phyloP scores from a whole-genome alignment of 352 stramenopile genomes.

The Globisporangium cylindrosporum region DNA sequence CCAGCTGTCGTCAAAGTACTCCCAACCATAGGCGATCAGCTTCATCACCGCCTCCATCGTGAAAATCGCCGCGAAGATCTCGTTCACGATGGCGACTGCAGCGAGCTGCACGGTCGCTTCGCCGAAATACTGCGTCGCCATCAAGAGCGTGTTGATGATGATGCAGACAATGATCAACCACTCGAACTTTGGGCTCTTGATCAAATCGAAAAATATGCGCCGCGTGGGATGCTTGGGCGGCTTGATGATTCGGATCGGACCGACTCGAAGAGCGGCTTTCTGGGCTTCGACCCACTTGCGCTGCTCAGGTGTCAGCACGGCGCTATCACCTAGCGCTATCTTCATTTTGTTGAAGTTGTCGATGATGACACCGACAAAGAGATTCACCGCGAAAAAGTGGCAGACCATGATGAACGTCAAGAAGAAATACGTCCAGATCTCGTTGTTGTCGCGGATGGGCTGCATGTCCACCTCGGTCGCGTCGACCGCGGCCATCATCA shows the following conservation, averaged over 20 bases:
- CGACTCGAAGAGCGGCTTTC: constrained; percentile 58
- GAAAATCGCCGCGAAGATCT: constrained; percentile 88
- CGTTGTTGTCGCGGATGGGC: constrained; percentile 83
- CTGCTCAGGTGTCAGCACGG: constrained; percentile 87
- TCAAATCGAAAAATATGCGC: constrained; percentile 59
- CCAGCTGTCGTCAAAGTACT: constrained; percentile 87
- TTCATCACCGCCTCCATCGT: constrained; percentile 88
- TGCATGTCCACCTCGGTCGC: constrained; percentile 89
- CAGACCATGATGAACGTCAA: constrained; percentile 90
- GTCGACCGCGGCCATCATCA: constrained; percentile 92
- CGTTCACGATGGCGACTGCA: constrained; percentile 75
- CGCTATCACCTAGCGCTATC: constrained; percentile 59
- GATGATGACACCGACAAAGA: constrained; percentile 94
- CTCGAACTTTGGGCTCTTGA: constrained; percentile 78
- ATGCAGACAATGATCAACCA: constrained; percentile 89
- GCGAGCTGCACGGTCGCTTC: constrained; percentile 53
- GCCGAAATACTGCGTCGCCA: constrained; percentile 87
- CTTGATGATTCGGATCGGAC: constrained; percentile 56
- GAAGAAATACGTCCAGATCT: constrained; percentile 84
- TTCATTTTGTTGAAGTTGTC: constrained; percentile 95
- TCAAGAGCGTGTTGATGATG: constrained; percentile 86
- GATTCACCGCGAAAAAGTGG: constrained; percentile 93
- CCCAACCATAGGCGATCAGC: constrained; percentile 63
- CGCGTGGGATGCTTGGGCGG: constrained; percentile 51
- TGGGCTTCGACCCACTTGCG: constrained; percentile 89